Evolutionary conservation across 2,329 filamentous ascomycete species (phyloP).

Genomic region (Colletotrichum aenigma): DNA sequence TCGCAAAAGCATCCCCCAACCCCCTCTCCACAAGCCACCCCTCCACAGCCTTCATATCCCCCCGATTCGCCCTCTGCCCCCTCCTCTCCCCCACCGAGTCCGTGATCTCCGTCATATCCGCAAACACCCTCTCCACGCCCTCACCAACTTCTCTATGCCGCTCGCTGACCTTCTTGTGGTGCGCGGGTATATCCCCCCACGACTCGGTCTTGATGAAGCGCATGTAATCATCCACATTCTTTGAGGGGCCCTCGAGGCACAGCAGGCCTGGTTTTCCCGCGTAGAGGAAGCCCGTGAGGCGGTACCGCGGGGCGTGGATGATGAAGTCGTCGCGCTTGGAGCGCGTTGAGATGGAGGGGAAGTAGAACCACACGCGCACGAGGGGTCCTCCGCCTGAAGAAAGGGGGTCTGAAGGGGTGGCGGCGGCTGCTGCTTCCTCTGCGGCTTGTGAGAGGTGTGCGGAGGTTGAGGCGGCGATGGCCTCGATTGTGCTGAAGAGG

Average conservation of each 20-base stretch:
- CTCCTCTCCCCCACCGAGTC: constrained; percentile 50
- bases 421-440: not conserved
- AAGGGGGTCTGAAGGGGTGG: not conserved
- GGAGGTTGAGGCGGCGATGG: constrained; percentile 40
- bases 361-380: constrained; percentile 66
- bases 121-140: constrained; percentile 43
- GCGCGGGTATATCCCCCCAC: constrained; percentile 65
- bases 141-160: constrained; percentile 43
- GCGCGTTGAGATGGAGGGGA: constrained; percentile 64
- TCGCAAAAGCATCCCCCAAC: constrained; percentile 47
- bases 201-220: constrained; percentile 67
- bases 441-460: constrained; percentile 31
- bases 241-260: constrained; percentile 53
- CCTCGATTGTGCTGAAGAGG: constrained; percentile 48
- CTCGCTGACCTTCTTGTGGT: constrained; percentile 68
- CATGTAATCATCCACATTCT: constrained; percentile 62
- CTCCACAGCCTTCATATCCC: constrained; percentile 58
- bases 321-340: constrained; percentile 63
- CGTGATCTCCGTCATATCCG: constrained; percentile 63
- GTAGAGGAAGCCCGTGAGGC: constrained; percentile 62
- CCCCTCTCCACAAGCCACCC: constrained; percentile 50
- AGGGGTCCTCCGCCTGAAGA: constrained; percentile 25
- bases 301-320: constrained; percentile 53
- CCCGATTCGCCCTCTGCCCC: constrained; percentile 53
- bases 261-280: constrained; percentile 64